These are phyloP conservation scores for Penicillium sp. DNA, from an alignment of 2,329 filamentous ascomycete genomes.

Conservation along the genomic window DNA sequence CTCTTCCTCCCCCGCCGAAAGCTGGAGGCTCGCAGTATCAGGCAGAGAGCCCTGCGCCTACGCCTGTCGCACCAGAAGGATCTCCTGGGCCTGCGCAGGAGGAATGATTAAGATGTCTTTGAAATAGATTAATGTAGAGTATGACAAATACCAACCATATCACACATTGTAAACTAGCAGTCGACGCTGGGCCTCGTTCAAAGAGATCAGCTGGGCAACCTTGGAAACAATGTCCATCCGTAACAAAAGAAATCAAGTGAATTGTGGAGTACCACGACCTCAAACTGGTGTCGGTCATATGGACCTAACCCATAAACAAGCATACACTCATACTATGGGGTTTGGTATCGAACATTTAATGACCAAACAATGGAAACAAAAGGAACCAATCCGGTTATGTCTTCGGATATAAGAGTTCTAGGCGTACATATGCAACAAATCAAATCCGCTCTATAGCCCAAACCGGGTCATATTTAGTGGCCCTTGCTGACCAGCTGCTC, in stretches of 20 bases:
- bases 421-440: slow-evolving; percentile 32
- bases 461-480: slow-evolving; percentile 55
- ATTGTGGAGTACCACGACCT: neutral
- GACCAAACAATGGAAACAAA: slow-evolving; percentile 17
- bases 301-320: neutral
- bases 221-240: neutral
- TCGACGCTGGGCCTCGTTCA: neutral
- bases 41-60: slow-evolving; percentile 16
- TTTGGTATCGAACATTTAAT: neutral
- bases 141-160: slow-evolving; percentile 12
- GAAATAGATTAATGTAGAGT: slow-evolving; percentile 11
- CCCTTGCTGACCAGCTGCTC: slow-evolving; percentile 93
- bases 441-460: slow-evolving; percentile 15
- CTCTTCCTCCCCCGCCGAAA: slow-evolving; percentile 52
- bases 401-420: slow-evolving; percentile 32
- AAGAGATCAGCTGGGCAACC: neutral
- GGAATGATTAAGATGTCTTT: slow-evolving; percentile 9
- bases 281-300: neutral
- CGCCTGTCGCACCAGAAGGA: slow-evolving; percentile 16
- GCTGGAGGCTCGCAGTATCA: slow-evolving; percentile 25
- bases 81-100: slow-evolving; percentile 24
- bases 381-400: slow-evolving; percentile 25
- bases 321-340: neutral
- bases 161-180: slow-evolving; percentile 3
- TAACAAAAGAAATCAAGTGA: slow-evolving; percentile 5